These are phyloP conservation scores for Cercospora zeina DNA, from an alignment of 2,329 filamentous ascomycete species.

Conservation along the genomic window DNA sequence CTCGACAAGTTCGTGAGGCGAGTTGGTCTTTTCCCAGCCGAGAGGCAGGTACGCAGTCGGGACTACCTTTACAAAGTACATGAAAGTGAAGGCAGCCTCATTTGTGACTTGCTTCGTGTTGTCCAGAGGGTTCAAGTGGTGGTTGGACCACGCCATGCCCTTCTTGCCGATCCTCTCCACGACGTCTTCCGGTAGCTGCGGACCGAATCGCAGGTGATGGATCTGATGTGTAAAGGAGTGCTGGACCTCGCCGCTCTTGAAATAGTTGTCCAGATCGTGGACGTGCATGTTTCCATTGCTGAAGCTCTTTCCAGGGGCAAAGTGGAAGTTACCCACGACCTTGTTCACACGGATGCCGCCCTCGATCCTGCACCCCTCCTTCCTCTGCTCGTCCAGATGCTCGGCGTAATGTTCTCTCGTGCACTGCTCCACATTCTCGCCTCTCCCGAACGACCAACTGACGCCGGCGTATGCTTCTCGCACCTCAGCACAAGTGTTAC, in stretches of 20 bases:
- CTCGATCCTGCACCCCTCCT: slow-evolving; percentile 92
- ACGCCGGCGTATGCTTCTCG: slow-evolving; percentile 87
- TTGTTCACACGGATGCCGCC: slow-evolving; percentile 94
- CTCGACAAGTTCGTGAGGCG: slow-evolving; percentile 54
- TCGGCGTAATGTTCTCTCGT: slow-evolving; percentile 90
- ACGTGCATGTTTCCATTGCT: slow-evolving; percentile 96
- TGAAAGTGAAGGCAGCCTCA: slow-evolving; percentile 89
- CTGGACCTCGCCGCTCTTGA: slow-evolving; percentile 63
- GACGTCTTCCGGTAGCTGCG: slow-evolving; percentile 76
- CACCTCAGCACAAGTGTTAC: slow-evolving; percentile 95
- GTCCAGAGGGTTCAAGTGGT: slow-evolving; percentile 91
- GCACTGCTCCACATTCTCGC: slow-evolving; percentile 93
- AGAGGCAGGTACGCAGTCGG: slow-evolving; percentile 92
- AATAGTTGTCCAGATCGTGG: slow-evolving; percentile 95
- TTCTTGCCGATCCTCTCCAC: slow-evolving; percentile 62
- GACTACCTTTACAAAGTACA: slow-evolving; percentile 99
- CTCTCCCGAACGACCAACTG: slow-evolving; percentile 91
- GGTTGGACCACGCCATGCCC: slow-evolving; percentile 72
- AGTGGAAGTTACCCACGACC: slow-evolving; percentile 97
- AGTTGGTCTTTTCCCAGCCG: slow-evolving; percentile 71
- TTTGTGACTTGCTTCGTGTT: slow-evolving; percentile 71
- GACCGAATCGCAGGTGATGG: slow-evolving; percentile 88
- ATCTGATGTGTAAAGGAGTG: slow-evolving; percentile 90
- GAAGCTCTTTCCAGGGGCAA: slow-evolving; percentile 93
- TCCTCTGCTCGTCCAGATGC: slow-evolving; percentile 79